Evolutionary conservation across 805 yeast genomes (phyloP).

Genomic region (Nakazawaea siamensis): DNA sequence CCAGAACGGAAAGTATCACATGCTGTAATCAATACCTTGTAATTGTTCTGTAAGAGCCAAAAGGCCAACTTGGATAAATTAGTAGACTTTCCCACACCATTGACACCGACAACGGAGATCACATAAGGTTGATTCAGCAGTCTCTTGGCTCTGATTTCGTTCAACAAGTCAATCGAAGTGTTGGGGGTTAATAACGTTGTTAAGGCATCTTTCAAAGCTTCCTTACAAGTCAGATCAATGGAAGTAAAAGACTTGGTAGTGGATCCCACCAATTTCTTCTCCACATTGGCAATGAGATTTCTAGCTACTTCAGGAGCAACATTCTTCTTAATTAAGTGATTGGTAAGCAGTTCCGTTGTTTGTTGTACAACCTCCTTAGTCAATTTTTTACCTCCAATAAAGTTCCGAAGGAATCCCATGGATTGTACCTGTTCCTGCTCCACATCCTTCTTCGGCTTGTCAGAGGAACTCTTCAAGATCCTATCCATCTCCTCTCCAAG

Average conservation of each 20-base stretch:
- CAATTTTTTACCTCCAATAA: slow-evolving; percentile 64
- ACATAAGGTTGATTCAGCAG: slow-evolving; percentile 62
- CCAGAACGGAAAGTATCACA: slow-evolving; percentile 98
- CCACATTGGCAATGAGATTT: slow-evolving; percentile 61
- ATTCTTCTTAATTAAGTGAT: slow-evolving; percentile 76
- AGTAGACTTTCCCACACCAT: slow-evolving; percentile 97
- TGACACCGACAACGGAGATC: slow-evolving; percentile 95
- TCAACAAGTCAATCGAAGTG: slow-evolving; percentile 77
- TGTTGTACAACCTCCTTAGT: slow-evolving; percentile 56
- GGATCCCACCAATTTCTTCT: slow-evolving; percentile 60
- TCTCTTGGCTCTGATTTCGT: slow-evolving; percentile 57
- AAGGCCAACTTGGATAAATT: slow-evolving; percentile 90
- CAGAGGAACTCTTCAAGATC: slow-evolving; percentile 21
- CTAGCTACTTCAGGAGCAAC: slow-evolving; percentile 88
- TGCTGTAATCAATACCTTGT: slow-evolving; percentile 84
- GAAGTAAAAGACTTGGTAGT: slow-evolving; percentile 70
- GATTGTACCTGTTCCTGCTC: slow-evolving; percentile 26
- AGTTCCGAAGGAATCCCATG: slow-evolving; percentile 50
- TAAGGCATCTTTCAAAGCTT: slow-evolving; percentile 51
- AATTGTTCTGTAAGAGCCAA: slow-evolving; percentile 88
- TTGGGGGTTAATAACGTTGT: slow-evolving; percentile 84
- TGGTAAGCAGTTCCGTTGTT: slow-evolving; percentile 56
- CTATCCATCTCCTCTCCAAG: slow-evolving; percentile 43
- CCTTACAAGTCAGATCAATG: slow-evolving; percentile 60
- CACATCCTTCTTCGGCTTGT: slow-evolving; percentile 3